Base-by-base conservation (phyloP, 441 rosid genomes). In the Erodium texanum region DNA sequence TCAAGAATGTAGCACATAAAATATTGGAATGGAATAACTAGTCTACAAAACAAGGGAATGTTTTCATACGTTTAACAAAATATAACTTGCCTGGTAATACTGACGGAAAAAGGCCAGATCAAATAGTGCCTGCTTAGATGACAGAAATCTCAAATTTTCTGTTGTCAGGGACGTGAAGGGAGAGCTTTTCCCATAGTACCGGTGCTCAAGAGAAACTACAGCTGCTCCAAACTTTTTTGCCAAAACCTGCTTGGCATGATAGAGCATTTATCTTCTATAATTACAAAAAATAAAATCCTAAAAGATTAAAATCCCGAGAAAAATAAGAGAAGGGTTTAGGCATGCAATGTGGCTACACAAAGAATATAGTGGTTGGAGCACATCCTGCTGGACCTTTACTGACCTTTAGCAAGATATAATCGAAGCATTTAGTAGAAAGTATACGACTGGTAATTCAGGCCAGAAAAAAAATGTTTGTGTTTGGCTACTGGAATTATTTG, bases 191-290 rank as follows among this genome's bases (percentile, higher is more conserved):
- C 98, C 97, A 75, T 93, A 93, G 77, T 90, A 93, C 54, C 96
- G 97, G 76, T 93, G 98, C 88, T 93, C 97, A 9, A 93, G 90
- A 2, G 98, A 82, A 76, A 93, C 93, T 45, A 90, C 82, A 66
- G 96, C 97, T 14, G 98, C 98, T 70, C 94, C 97, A 75, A 93
- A 93, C 80, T 93, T 93, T 82, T 90, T 90, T 10, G 98, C 96
- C 81, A 93, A 78, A 75, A 90, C 87, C 98, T 93, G 70, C 14
- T 64, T 7, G 16, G 63, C 23, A 56, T 27, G 15, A n/a, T 29
- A 75, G 41, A 11, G 43, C 59, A 45, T 24, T n/a, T n/a, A n/a
- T n/a, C n/a, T n/a, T n/a, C n/a, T n/a, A n/a, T n/a, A n/a, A n/a
- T n/a, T n/a, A n/a, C n/a, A n/a, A n/a, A n/a, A n/a, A n/a, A n/a